Base-by-base conservation (phyloP, 805 yeast species). In the Myxozyma neotropica region DNA sequence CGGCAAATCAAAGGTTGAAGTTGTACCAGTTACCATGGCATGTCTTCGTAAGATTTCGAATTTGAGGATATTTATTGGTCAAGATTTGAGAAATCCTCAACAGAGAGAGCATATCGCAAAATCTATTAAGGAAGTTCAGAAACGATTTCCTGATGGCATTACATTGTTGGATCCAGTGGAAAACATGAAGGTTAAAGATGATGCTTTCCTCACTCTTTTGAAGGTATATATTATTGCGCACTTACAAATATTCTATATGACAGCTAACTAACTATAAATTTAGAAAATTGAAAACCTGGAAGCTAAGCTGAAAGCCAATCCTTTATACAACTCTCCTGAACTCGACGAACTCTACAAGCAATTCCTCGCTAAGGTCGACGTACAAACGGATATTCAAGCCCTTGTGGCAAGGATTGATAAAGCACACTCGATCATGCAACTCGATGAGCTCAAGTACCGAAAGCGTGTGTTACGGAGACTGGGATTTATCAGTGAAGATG, bases 371-470 rank as follows among this genome's bases (percentile, higher is more conserved):
- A 92, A 91, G 73, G 83, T 87, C 62, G 80, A 80, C 0, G 69
- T 90, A 43, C 82, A 81, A 58, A 77, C 77, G 13, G 80, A 85
- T 57, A 84, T 89, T 53, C 83, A 84, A 66, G 74, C 74, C 4
- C 72, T 87, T 39, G 83, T 84, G 67, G 81, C 80, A 27, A 85
- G 88, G 71, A 87, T 93, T 40, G 75, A 79, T 45, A 93, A 90
- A 60, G 94, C 96, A 0, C 91, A 89, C 71, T 88, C 97, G 0
- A 91, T 94, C 17, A 86, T 93, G 67, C 99, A 94, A 74, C 78
- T 94, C 70, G 98, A 94, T 71, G 98, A 94, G 73, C 80, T 94
- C 70, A 90, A 88, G 72, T 89, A 89, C 71, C 86, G 99, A 69
- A 93, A 91, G 73, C 81, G 98, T 69, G 98, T 95, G 1, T 78